Evolutionary conservation across 202 grass and related monocot species (phyloP), one percentile per base, ranked within the genome.

Genomic region (Cymbopogon flexuosus): DNA sequence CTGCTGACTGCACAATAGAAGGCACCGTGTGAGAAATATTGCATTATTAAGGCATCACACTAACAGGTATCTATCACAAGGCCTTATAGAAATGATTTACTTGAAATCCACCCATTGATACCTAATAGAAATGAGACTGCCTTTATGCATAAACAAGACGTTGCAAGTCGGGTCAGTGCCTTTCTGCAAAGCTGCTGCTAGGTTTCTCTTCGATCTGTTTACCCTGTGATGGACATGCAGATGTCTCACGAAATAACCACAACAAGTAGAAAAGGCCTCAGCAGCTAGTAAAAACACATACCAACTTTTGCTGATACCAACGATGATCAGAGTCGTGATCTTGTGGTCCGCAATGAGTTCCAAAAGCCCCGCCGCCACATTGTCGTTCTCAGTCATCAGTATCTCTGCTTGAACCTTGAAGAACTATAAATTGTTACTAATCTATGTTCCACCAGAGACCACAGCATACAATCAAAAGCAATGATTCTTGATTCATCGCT

Each of bases 351-450:
- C 47, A 68, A 79, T 79, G 63, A 79, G 64, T 66, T 12, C 62
- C 63, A 68, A 46, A 57, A 79, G 64, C 19, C 77, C 77, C 12
- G 33, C 77, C 67, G 63, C 11, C n/a, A 57, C 63, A 68, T 57
- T 58, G 6, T 68, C 46, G 15, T 79, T 68, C 63, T 79, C 63
- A 24, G 15, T 56, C 30, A 57, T 11, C 46, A 68, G 46, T 10
- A 24, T 41, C 31, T 79, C 63, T 27, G 77, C 77, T 58, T 18
- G 63, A 68, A 79, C 5, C 77, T 79, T 58, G 33, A 68, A 57
- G 62, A 54, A 68, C 68, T 24, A 27, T 63, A 52, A 8, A 5
- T 3, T 33, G 47, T 19, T 41, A 36, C 52, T 68, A 68, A 29
- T 10, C 49, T 40, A 41, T 27, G 1, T 6, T 15, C 18, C 62